A percentile compares a stretch with the other conserved stretches of the same genome.
phyloP scores from a whole-genome alignment of 768 basidiomycete species.

The Cyclocybe cylindracea region DNA sequence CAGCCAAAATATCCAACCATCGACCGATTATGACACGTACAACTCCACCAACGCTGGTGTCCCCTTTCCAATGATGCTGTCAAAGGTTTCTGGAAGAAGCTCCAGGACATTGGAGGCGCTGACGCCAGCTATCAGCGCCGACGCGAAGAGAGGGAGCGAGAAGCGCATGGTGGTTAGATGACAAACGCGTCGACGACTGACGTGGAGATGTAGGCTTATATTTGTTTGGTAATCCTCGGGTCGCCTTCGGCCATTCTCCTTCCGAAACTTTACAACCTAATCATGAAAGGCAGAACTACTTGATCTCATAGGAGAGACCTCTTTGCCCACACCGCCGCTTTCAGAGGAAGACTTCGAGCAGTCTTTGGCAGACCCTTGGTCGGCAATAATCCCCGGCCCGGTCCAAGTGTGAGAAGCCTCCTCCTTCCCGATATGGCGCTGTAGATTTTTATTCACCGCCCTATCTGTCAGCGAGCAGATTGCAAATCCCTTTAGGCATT shows the following conservation, averaged over 20 bases:
- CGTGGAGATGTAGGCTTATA: slow-evolving; percentile 26
- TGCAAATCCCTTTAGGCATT: slow-evolving; percentile 1
- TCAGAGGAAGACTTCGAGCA: too few species aligned
- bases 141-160: slow-evolving; percentile 53
- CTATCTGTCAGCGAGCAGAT: slow-evolving; percentile 15
- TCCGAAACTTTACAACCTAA: too few species aligned
- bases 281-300: too few species aligned
- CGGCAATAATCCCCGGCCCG: too few species aligned
- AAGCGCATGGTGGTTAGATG: slow-evolving; percentile 55
- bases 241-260: slow-evolving; percentile 11
- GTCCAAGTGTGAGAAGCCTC: too few species aligned
- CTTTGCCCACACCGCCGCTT: too few species aligned
- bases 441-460: slow-evolving; percentile 22
- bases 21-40: slow-evolving; percentile 46
- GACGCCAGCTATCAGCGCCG: slow-evolving; percentile 55
- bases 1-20: slow-evolving; percentile 3
- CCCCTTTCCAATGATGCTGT: slow-evolving; percentile 71
- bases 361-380: too few species aligned
- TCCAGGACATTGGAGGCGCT: slow-evolving; percentile 85
- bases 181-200: slow-evolving; percentile 25
- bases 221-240: slow-evolving; percentile 34
- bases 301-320: too few species aligned
- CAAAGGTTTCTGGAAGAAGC: slow-evolving; percentile 74
- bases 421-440: slow-evolving; percentile 26
- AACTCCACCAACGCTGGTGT: slow-evolving; percentile 90